A percentile compares a stretch with the other conserved stretches of the same genome.
phyloP scores from a whole-genome alignment of 2,329 filamentous ascomycete genomes.

The Ilyonectria mors-panacis region DNA sequence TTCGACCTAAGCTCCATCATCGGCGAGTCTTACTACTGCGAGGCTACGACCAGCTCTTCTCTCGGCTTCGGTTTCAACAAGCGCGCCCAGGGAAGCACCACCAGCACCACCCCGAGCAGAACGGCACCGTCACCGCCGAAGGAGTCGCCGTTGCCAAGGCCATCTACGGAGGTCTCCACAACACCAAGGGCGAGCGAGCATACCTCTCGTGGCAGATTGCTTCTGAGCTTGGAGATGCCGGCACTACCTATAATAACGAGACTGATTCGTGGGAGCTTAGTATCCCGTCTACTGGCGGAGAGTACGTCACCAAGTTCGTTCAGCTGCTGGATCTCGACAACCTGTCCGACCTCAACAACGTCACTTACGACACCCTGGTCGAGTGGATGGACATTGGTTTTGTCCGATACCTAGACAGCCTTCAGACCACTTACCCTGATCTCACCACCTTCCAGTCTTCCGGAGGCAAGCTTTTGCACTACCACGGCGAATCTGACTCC shows the following conservation, averaged over 20 bases:
- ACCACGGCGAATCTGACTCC: conserved; percentile 70
- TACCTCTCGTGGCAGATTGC: conserved; percentile 56
- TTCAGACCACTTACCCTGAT: conserved; percentile 69
- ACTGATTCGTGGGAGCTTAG: conserved; percentile 52
- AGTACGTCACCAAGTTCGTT: conserved; percentile 59
- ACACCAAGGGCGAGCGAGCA: conserved; percentile 52
- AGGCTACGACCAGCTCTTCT: conserved; percentile 40
- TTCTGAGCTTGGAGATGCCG: conserved; percentile 51
- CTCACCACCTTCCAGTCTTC: conserved; percentile 63
- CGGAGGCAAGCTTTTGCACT: conserved; percentile 71
- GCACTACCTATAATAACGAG: conserved; percentile 51
- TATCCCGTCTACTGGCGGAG: conserved; percentile 52
- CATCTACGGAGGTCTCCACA: conserved; percentile 54
- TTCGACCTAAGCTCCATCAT: conserved; percentile 52
- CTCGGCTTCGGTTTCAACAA: conserved; percentile 32
- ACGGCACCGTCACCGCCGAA: conserved; percentile 53
- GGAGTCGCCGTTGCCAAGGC: conserved; percentile 52
- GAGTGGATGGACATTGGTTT: conserved; percentile 67
- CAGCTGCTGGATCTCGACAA: conserved; percentile 58
- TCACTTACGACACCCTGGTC: conserved; percentile 71
- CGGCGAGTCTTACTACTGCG: conserved; percentile 53
- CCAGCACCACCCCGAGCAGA: conserved; percentile 49
- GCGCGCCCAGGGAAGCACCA: conserved; percentile 37
- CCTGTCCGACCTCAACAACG: conserved; percentile 59
- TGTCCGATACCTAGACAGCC: conserved; percentile 63